Conservation (phyloP, 2,329 filamentous ascomycete species). For the Cladosporium sp. region DNA sequence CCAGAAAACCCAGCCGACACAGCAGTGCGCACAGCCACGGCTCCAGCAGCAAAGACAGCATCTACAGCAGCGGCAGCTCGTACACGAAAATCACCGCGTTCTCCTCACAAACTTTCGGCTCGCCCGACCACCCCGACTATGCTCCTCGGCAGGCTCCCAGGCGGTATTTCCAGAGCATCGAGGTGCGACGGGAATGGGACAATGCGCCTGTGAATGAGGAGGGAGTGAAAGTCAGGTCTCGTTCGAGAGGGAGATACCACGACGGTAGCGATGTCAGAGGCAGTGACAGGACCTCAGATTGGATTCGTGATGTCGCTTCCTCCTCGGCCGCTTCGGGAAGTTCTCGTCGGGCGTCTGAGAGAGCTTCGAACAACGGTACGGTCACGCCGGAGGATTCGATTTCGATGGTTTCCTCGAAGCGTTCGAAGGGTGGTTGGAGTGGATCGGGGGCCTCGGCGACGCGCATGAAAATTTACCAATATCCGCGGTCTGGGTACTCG, state of each 20-base stretch:
- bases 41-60: neutral
- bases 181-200: conserved; percentile 5
- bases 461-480: neutral
- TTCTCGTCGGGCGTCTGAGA: too few relatives aligned
- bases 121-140: conserved; percentile 1
- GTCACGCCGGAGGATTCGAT: conserved; percentile 18
- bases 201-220: neutral
- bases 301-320: neutral
- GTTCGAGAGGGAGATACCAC: neutral
- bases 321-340: too few relatives aligned
- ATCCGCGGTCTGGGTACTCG: neutral
- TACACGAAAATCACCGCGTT: neutral
- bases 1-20: neutral
- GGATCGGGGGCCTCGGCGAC: neutral
- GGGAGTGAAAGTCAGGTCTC: neutral
- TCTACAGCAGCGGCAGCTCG: neutral
- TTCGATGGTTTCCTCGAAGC: conserved; percentile 15
- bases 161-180: conserved; percentile 8
- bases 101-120: conserved; percentile 4
- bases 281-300: neutral
- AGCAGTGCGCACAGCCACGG: neutral
- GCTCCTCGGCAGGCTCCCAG: conserved; percentile 3
- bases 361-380: neutral
- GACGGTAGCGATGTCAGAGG: too few relatives aligned
- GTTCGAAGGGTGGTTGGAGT: neutral